phyloP scores from a whole-genome alignment of 2,329 filamentous ascomycete species.

The Amylocarpus encephaloides region DNA sequence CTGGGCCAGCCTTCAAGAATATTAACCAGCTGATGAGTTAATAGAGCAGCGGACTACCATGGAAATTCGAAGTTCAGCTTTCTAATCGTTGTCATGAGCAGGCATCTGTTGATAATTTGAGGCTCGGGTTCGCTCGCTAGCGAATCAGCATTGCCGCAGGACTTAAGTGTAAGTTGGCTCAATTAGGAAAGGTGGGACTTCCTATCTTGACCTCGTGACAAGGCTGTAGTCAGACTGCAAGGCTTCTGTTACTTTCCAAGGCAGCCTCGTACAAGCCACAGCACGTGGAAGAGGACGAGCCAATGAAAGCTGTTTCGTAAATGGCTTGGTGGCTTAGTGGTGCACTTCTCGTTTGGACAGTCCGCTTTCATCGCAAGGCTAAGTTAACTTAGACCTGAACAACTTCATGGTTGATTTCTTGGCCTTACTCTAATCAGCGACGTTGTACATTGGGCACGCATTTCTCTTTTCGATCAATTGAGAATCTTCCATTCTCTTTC shows the following conservation, averaged over 20 bases:
- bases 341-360: not conserved
- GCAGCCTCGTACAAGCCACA: too few species aligned
- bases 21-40: not conserved
- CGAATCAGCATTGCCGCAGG: not conserved
- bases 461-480: not conserved
- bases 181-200: not conserved
- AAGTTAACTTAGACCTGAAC: too few species aligned
- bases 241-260: not conserved
- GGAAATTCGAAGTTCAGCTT: too few species aligned
- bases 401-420: not conserved
- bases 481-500: not conserved
- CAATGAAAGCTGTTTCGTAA: too few species aligned
- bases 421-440: not conserved
- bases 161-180: not conserved
- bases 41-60: not conserved
- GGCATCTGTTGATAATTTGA: too few species aligned
- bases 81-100: too few species aligned
- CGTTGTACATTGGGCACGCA: not conserved
- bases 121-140: not conserved
- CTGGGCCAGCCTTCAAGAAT: slow-evolving; percentile 25
- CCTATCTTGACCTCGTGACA: too few species aligned
- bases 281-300: too few species aligned
- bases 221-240: not conserved
- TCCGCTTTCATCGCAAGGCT: not conserved
- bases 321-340: not conserved